These are phyloP conservation scores for Cladophialophora chaetospira DNA, from an alignment of 2,329 filamentous ascomycete species.

Conservation along the genomic window DNA sequence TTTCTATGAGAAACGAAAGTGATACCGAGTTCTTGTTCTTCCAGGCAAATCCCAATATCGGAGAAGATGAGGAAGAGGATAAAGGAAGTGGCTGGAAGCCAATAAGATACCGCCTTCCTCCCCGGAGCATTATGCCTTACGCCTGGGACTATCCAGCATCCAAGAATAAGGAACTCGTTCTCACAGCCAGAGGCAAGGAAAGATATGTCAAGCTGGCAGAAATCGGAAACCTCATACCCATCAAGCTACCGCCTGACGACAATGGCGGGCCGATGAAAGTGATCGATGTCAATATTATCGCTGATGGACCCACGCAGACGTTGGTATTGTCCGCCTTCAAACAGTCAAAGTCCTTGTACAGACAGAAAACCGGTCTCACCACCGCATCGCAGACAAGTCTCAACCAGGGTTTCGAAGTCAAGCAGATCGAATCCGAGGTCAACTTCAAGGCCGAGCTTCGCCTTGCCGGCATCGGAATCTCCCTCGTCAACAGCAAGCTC, in stretches of 20 bases:
- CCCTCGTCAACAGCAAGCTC: slow-evolving; percentile 87
- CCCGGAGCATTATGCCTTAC: slow-evolving; percentile 98
- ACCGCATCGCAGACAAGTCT: slow-evolving; percentile 59
- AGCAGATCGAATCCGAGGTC: slow-evolving; percentile 82
- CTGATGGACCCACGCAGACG: slow-evolving; percentile 92
- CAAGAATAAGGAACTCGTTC: slow-evolving; percentile 91
- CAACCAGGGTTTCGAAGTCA: slow-evolving; percentile 83
- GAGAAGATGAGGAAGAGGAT: slow-evolving; percentile 81
- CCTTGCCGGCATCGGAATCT: slow-evolving; percentile 87
- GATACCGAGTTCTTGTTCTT: slow-evolving; percentile 96
- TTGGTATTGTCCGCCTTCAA: slow-evolving; percentile 93
- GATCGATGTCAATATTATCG: slow-evolving; percentile 94
- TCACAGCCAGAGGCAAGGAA: slow-evolving; percentile 76
- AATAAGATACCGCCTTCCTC: slow-evolving; percentile 86
- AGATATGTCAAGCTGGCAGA: slow-evolving; percentile 92
- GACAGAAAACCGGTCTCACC: slow-evolving; percentile 58
- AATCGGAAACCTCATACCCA: slow-evolving; percentile 92
- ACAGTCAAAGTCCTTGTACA: slow-evolving; percentile 88
- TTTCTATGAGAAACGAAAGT: slow-evolving; percentile 97
- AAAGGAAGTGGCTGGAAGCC: slow-evolving; percentile 82
- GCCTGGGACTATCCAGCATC: slow-evolving; percentile 98
- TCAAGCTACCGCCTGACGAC: slow-evolving; percentile 75
- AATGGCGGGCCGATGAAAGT: slow-evolving; percentile 73
- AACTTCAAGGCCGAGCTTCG: slow-evolving; percentile 88
- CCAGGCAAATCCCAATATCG: slow-evolving; percentile 88